Conservation (phyloP, 352 stramenopile genomes). For the Phytophthora lateralis region DNA sequence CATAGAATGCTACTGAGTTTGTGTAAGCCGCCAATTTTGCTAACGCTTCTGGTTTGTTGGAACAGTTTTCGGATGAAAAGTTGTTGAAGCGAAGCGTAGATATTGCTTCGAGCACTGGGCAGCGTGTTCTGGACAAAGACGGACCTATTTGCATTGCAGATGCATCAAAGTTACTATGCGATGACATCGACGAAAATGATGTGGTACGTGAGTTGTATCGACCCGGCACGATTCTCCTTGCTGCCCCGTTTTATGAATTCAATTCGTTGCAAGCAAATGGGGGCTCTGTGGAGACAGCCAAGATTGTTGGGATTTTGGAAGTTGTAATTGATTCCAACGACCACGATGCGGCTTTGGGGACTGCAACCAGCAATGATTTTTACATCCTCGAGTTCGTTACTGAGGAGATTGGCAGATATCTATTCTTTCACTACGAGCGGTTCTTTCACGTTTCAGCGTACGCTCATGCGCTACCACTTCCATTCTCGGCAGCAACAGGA, state of each 20-base stretch:
- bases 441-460: constrained; percentile 55
- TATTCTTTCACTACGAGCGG: constrained; percentile 77
- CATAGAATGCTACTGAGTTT: not conserved
- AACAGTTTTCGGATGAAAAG: constrained; percentile 66
- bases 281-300: constrained; percentile 18
- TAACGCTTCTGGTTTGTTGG: constrained; percentile 11
- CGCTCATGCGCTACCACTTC: not conserved
- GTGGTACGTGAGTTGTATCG: constrained; percentile 48
- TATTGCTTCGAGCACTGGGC: constrained; percentile 39
- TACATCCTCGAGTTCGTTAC: constrained; percentile 71
- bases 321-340: constrained; percentile 48
- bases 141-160: constrained; percentile 34
- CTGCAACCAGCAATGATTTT: constrained; percentile 60
- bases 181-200: constrained; percentile 24
- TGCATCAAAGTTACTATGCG: constrained; percentile 17
- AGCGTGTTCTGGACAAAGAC: constrained; percentile 38
- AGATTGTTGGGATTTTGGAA: constrained; percentile 70
- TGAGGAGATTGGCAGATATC: constrained; percentile 67
- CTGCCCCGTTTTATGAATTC: constrained; percentile 44
- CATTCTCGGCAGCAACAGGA: constrained; percentile 4
- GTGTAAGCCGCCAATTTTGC: not conserved
- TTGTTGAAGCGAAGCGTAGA: constrained; percentile 44
- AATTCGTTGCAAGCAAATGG: constrained; percentile 25
- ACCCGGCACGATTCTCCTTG: constrained; percentile 49
- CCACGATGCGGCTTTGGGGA: constrained; percentile 7